phyloP scores from a whole-genome alignment of 768 basidiomycete species.

The Suillus subalutaceus region DNA sequence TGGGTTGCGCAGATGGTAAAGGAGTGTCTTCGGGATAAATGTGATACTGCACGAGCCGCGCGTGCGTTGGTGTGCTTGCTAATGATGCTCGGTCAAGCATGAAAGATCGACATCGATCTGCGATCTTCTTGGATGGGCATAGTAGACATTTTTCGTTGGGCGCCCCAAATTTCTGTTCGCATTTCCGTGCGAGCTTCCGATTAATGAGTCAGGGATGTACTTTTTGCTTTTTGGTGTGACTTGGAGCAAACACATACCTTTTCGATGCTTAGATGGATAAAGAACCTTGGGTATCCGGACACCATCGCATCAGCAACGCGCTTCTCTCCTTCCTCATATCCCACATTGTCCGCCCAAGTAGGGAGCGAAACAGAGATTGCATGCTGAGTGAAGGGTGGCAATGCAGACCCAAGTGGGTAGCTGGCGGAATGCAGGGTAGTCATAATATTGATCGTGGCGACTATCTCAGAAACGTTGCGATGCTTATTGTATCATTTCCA shows the following conservation, averaged over 20 bases:
- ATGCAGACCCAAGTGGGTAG: constrained; percentile 46
- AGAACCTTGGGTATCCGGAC: constrained; percentile 93
- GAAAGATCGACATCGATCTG: constrained; percentile 77
- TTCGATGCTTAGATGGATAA: constrained; percentile 83
- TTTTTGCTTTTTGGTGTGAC: neutral
- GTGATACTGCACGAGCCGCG: constrained; percentile 69
- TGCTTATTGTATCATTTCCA: neutral
- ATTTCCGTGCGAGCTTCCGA: constrained; percentile 73
- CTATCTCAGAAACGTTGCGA: neutral
- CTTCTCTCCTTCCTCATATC: constrained; percentile 87
- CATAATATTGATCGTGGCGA: constrained; percentile 7
- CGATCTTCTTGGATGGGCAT: constrained; percentile 71
- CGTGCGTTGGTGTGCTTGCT: constrained; percentile 45
- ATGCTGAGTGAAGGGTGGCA: constrained; percentile 76
- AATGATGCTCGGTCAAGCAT: constrained; percentile 53
- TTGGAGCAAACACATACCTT: constrained; percentile 57
- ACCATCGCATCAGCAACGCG: constrained; percentile 81
- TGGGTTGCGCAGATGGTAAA: constrained; percentile 3
- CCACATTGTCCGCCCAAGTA: constrained; percentile 89
- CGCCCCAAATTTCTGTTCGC: constrained; percentile 76
- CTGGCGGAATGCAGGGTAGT: constrained; percentile 10
- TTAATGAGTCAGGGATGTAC: neutral
- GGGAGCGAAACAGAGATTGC: constrained; percentile 96
- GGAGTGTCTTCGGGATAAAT: constrained; percentile 62
- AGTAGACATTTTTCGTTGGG: constrained; percentile 78